Base-by-base conservation (phyloP, 768 basidiomycete genomes). In the Termitomyces eurrhizus region DNA sequence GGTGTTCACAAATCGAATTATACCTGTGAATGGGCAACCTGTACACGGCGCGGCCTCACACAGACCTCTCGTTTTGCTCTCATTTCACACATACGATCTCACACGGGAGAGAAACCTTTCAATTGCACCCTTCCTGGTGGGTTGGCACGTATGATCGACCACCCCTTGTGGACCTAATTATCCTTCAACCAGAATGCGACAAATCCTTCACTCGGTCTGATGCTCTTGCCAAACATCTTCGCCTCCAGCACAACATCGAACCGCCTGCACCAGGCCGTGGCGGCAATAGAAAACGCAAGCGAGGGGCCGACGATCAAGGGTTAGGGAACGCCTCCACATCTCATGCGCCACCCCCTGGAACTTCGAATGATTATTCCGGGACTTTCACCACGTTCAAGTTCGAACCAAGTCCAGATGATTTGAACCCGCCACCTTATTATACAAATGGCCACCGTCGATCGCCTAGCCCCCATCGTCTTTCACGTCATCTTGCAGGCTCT, bases 121-220 rank as follows among this genome's bases (percentile, higher is more conserved):
- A 86, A 83, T 26, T 98, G 95, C 69, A 74, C 85, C 12, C 78
- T 84, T 60, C 87, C 92, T 69, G 93, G 94, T 90, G 61, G 66
- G 87, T 42, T 29, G 11, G 14, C n/a, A n/a, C 44, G 46, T 46
- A 24, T 46, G 26, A 35, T 53, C 44, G 37, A 8, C 57, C n/a
- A 46, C 21, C 52, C 14, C 26, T 35, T 56, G 49, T 41, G 33
- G 48, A 56, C 41, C 29, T 59, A 63, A 59, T 59, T 7, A 41
- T 32, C 21, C 32, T 55, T 16, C 51, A 7, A 45, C 29, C 58
- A 95, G 95, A 95, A 76, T 98, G 95, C 70, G 92, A 93, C 78
- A 95, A 93, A 67, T 89, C 92, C 0, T 98, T 98, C 73, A 95
- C 94, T 9, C 93, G 95, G 46, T 93, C 93, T 1, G 95, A 97